Percentiles rank a stretch among this genome's conserved stretches.
phyloP scores from a whole-genome alignment of 805 yeast genomes.

The Hanseniaspora singularis region DNA sequence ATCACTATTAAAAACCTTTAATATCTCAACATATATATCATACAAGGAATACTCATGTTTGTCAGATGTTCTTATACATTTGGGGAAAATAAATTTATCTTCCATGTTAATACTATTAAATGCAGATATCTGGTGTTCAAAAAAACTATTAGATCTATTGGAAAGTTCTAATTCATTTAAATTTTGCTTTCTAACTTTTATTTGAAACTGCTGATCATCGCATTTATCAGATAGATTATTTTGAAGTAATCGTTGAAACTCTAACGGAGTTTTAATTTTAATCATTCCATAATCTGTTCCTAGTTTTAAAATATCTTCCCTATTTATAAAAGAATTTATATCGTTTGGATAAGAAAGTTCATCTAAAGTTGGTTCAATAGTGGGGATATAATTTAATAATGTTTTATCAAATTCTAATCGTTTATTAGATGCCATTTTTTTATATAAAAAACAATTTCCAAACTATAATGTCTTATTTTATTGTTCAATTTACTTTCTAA shows the following conservation, averaged over 20 bases:
- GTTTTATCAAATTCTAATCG: slow-evolving; percentile 1
- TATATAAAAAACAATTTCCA: too few species aligned
- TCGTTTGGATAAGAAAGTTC: slow-evolving; percentile 54
- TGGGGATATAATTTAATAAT: slow-evolving; percentile 35
- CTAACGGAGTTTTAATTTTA: slow-evolving; percentile 53
- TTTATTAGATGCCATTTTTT: neutral
- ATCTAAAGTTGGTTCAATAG: slow-evolving; percentile 40
- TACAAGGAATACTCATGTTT: slow-evolving; percentile 26
- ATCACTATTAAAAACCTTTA: slow-evolving; percentile 22
- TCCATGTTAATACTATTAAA: slow-evolving; percentile 35
- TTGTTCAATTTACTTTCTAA: too few species aligned
- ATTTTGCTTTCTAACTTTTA: slow-evolving; percentile 58
- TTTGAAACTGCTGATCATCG: slow-evolving; percentile 41
- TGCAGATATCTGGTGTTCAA: slow-evolving; percentile 49
- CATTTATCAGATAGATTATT: slow-evolving; percentile 23
- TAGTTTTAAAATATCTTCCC: slow-evolving; percentile 30
- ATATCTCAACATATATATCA: slow-evolving; percentile 31
- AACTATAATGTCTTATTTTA: too few species aligned
- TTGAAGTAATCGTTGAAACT: slow-evolving; percentile 23
- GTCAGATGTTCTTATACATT: neutral
- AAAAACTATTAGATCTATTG: slow-evolving; percentile 52
- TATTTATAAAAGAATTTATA: slow-evolving; percentile 38
- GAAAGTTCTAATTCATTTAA: slow-evolving; percentile 51
- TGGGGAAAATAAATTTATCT: neutral
- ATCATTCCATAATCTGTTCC: slow-evolving; percentile 63